phyloP scores from a whole-genome alignment of 1,284 basidiomycete species.

The Ganoderma boninense region DNA sequence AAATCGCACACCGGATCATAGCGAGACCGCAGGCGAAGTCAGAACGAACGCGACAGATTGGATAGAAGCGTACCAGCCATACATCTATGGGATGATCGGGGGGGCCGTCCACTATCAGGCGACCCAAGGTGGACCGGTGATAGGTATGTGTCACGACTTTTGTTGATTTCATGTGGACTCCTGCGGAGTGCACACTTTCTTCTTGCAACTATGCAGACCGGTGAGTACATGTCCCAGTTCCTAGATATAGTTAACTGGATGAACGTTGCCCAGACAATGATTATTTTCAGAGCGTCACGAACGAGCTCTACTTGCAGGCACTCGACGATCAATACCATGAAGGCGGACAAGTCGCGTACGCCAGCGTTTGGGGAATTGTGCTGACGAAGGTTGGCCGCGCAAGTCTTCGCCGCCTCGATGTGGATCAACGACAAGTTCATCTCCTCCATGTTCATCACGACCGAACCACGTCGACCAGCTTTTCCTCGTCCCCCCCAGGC shows the following conservation, averaged over 20 bases:
- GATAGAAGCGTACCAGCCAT: conserved; percentile 73
- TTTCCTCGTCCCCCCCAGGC: conserved; percentile 69
- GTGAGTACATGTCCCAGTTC: conserved; percentile 43
- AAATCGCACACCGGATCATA: conserved; percentile 81
- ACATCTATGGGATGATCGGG: conserved; percentile 70
- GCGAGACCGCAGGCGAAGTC: conserved; percentile 68
- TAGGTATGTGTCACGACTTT: conserved; percentile 57
- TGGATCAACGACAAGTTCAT: conserved; percentile 82
- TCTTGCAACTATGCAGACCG: conserved; percentile 69
- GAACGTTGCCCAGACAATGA: conserved; percentile 70
- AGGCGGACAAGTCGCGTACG: conserved; percentile 71
- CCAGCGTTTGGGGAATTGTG: conserved; percentile 66
- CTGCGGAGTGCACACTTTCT: background rate
- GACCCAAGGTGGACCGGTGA: conserved; percentile 74
- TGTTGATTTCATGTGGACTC: background rate
- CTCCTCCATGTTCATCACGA: conserved; percentile 69
- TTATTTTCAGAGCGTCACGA: conserved; percentile 57
- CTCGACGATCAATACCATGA: conserved; percentile 65
- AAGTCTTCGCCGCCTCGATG: conserved; percentile 80
- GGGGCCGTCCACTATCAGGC: conserved; percentile 74
- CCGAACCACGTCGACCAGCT: conserved; percentile 73
- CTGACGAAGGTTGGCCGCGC: background rate
- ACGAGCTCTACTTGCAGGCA: conserved; percentile 65
- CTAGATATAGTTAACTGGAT: background rate
- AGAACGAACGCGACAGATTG: conserved; percentile 78